These are phyloP conservation scores for Cornus florida DNA, from an alignment of 148 eudicot species.

Conservation along the genomic window DNA sequence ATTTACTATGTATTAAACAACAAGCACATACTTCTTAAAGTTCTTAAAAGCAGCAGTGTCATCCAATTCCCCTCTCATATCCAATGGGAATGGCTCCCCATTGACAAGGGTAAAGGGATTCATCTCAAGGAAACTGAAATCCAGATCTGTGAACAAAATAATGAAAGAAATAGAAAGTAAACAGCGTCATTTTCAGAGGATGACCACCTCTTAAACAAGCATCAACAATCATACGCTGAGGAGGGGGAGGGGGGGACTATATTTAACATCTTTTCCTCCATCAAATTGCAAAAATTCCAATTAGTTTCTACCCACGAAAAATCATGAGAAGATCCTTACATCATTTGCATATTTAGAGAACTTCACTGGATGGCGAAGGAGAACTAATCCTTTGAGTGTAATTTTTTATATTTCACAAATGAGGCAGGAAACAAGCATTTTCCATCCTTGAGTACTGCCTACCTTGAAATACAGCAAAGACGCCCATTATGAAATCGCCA, in stretches of 20 bases:
- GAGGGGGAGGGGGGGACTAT: too few relatives aligned
- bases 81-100: conserved; percentile 70
- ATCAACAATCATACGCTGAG: neutral
- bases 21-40: conserved; percentile 56
- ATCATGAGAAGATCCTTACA: neutral
- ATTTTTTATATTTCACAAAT: neutral
- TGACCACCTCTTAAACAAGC: neutral
- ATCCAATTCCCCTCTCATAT: conserved; percentile 83
- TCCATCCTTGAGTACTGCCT: conserved; percentile 6
- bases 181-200: neutral
- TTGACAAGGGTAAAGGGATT: conserved; percentile 73
- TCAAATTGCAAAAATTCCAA: neutral
- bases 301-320: neutral
- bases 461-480: conserved; percentile 76
- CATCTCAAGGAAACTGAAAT: conserved; percentile 78
- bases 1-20: neutral
- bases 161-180: neutral
- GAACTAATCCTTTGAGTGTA: neutral
- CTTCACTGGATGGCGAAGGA: neutral
- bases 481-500: conserved; percentile 64
- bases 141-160: conserved; percentile 43
- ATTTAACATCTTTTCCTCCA: neutral
- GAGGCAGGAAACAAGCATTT: conserved; percentile 1
- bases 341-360: neutral
- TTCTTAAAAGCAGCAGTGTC: conserved; percentile 82